Evolutionary conservation across 2,329 filamentous ascomycete species (phyloP), one percentile per base, ranked within the genome.

Genomic region (Rutstroemia sp.): DNA sequence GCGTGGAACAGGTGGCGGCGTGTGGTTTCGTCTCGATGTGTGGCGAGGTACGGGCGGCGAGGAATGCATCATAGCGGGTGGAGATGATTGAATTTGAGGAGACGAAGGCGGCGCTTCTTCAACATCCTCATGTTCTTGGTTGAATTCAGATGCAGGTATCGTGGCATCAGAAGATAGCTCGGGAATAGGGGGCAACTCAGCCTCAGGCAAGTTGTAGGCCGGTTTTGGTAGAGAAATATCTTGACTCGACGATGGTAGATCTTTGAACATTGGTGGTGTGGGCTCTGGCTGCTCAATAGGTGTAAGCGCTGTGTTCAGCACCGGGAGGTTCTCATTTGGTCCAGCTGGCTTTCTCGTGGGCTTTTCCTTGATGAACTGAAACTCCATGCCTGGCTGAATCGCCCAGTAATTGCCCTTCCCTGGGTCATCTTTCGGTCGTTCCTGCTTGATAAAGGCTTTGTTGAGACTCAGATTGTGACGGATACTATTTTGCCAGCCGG

Each of bases 401-500:
- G 85, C 83, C 94, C 94, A 97, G 75, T 97, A 97, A 72, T 96
- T 92, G 45, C 94, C 94, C 73, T 97, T 97, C 65, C 94, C 94
- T 3, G 92, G 92, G 67, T 97, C 94, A 69, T 96, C 92, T 77
- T 97, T 97, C 57, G 92, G 91, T 58, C 94, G 83, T 72, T 96
- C 92, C 68, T 95, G 88, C 75, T 97, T 97, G 70, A 92, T 85
- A 68, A 97, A 97, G 48, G 89, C 89, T 74, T 97, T 97, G 78
- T 96, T 95, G 46, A 99, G 78, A 68, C 92, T 96, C 37, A 99
- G 83, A 65, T 99, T 99, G 73, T 99, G 94, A 37, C 94, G 88
- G 70, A 99, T 99, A 75, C 94, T 97, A 73, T 99, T 99, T 73
- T 97, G 92, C 94, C 94, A 99, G 61, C 94, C 92, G 10, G 88